phyloP scores from a whole-genome alignment of 2,329 filamentous ascomycete species.

The Cladosporium austrohemisphaericum region DNA sequence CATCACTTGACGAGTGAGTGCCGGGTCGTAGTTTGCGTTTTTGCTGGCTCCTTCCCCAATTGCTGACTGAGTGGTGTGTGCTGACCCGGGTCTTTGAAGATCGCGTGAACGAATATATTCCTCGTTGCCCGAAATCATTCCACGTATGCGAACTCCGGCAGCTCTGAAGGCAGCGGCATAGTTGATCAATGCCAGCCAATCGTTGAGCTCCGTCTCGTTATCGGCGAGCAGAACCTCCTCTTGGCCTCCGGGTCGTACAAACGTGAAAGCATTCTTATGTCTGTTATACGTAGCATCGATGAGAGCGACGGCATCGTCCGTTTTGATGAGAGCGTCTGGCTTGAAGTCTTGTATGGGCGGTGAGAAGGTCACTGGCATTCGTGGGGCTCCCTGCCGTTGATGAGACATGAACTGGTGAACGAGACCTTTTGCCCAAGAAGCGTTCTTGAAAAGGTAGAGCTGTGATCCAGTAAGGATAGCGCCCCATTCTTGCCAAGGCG shows the following conservation, averaged over 20 bases:
- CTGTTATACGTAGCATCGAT: constrained; percentile 84
- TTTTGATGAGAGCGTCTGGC: constrained; percentile 88
- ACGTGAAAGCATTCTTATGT: constrained; percentile 92
- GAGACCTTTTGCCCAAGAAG: constrained; percentile 83
- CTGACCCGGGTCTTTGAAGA: constrained; percentile 66
- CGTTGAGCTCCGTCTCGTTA: constrained; percentile 86
- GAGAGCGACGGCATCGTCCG: constrained; percentile 84
- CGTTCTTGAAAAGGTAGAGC: constrained; percentile 93
- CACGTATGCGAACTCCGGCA: constrained; percentile 84
- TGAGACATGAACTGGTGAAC: constrained; percentile 85
- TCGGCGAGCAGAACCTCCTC: constrained; percentile 92
- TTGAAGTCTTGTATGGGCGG: constrained; percentile 90
- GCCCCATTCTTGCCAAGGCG: constrained; percentile 98
- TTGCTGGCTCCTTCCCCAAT: constrained; percentile 71
- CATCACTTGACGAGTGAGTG: constrained; percentile 83
- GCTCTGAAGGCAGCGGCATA: constrained; percentile 93
- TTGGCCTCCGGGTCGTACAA: constrained; percentile 78
- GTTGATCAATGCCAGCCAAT: constrained; percentile 94
- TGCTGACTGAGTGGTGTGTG: constrained; percentile 62
- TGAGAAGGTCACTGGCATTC: constrained; percentile 79
- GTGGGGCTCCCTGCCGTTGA: constrained; percentile 70
- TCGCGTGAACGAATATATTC: constrained; percentile 57
- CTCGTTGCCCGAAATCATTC: constrained; percentile 78
- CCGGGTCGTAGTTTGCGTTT: constrained; percentile 42
- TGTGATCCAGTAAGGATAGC: constrained; percentile 95